These are phyloP conservation scores for Trichophyton rubrum DNA, from an alignment of 2,329 filamentous ascomycete species.

Conservation along the genomic window DNA sequence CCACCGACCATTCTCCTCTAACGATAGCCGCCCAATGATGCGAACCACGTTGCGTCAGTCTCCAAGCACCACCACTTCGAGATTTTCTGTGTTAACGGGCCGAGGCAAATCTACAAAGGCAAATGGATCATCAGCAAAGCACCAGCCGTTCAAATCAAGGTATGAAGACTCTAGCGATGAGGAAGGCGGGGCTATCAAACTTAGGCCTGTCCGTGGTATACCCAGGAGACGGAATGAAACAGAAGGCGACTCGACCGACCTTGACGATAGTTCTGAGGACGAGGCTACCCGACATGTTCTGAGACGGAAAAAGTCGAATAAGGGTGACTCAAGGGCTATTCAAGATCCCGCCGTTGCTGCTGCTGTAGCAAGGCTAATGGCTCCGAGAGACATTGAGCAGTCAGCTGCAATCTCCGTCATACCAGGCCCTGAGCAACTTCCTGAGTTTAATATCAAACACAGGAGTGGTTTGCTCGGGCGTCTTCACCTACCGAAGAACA, in stretches of 20 bases:
- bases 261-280: slow-evolving; percentile 49
- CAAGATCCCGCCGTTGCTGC: slow-evolving; percentile 7
- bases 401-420: neutral
- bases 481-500: slow-evolving; percentile 19
- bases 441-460: slow-evolving; percentile 12
- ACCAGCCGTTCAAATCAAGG: slow-evolving; percentile 38
- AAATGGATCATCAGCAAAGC: slow-evolving; percentile 15
- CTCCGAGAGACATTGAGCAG: neutral
- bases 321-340: neutral
- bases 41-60: slow-evolving; percentile 40
- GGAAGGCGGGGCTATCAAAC: slow-evolving; percentile 39
- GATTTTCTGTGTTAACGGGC: slow-evolving; percentile 29
- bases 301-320: slow-evolving; percentile 22
- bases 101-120: slow-evolving; percentile 26
- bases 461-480: slow-evolving; percentile 24
- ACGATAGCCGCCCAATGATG: slow-evolving; percentile 31
- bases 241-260: slow-evolving; percentile 50
- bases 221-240: slow-evolving; percentile 46
- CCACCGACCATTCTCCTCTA: slow-evolving; percentile 30
- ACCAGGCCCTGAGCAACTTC: too few species aligned
- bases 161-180: slow-evolving; percentile 66
- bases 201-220: slow-evolving; percentile 48
- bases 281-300: slow-evolving; percentile 20
- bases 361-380: slow-evolving; percentile 5
- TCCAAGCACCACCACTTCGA: slow-evolving; percentile 21